Evolutionary conservation across 495 filamentous ascomycete species (phyloP).

Genomic region (Penicillium samsonianum): DNA sequence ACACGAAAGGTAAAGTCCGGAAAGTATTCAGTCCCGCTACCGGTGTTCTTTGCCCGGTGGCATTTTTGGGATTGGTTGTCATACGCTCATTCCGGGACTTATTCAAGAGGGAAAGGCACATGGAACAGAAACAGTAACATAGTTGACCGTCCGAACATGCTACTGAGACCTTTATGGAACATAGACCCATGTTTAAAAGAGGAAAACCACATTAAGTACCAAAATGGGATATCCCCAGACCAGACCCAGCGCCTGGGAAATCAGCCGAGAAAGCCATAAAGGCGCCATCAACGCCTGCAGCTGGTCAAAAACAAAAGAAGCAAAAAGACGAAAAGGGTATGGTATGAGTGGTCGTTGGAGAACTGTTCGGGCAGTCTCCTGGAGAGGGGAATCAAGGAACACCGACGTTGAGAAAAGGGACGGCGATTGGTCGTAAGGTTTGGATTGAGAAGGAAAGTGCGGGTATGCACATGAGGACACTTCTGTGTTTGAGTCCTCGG

Average conservation of each 20-base stretch:
- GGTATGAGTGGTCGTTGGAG: constrained; percentile 25
- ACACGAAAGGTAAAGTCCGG: constrained; percentile 1
- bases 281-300: constrained; percentile 41
- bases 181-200: constrained; percentile 5
- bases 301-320: constrained; percentile 30
- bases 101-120: constrained; percentile 10
- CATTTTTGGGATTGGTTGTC: background rate
- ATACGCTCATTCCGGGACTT: constrained; percentile 11
- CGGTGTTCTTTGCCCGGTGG: constrained; percentile 5
- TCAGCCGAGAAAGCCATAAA: constrained; percentile 26
- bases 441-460: constrained; percentile 1
- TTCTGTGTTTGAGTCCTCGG: constrained; percentile 1
- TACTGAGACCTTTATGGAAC: constrained; percentile 6
- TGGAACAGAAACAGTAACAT: constrained; percentile 9
- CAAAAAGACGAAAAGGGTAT: constrained; percentile 16
- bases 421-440: constrained; percentile 9
- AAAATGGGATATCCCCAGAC: constrained; percentile 26
- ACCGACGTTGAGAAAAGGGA: constrained; percentile 10
- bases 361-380: constrained; percentile 13
- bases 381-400: constrained; percentile 13
- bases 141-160: constrained; percentile 1
- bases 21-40: constrained; percentile 1
- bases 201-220: constrained; percentile 20
- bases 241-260: constrained; percentile 34
- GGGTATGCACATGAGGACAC: background rate